Conservation (phyloP, 2,329 filamentous ascomycete genomes). For the Scorias spongiosa region DNA sequence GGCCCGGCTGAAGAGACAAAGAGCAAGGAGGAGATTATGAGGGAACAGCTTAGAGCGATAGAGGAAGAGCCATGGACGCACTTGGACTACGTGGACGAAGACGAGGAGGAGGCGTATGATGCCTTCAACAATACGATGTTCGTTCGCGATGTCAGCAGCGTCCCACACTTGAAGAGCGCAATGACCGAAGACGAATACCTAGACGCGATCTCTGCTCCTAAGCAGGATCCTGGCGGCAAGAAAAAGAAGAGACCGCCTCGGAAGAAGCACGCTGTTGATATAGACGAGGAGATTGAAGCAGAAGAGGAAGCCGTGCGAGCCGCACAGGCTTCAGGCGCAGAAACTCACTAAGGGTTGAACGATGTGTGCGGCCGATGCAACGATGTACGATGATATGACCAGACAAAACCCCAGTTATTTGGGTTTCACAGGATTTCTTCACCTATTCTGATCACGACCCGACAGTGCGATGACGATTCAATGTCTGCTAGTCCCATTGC, state of each 20-base stretch:
- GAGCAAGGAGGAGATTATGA: conserved; percentile 52
- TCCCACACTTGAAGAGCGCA: conserved; percentile 36
- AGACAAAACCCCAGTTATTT: background rate
- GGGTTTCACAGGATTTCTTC: no score
- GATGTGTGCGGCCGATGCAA: conserved; percentile 8
- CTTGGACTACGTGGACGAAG: conserved; percentile 69
- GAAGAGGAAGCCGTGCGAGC: conserved; percentile 6
- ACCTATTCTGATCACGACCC: background rate
- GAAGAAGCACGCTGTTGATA: conserved; percentile 11
- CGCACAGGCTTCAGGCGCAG: conserved; percentile 4
- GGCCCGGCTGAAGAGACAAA: conserved; percentile 41
- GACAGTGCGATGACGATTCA: background rate
- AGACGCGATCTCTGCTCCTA: conserved; percentile 45
- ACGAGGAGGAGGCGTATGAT: conserved; percentile 58
- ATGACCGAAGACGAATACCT: conserved; percentile 46
- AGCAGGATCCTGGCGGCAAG: conserved; percentile 22
- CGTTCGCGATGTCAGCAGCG: conserved; percentile 29
- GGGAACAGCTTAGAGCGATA: conserved; percentile 56
- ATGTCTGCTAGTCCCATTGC: background rate
- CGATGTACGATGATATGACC: conserved; percentile 13
- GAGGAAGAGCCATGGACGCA: conserved; percentile 71
- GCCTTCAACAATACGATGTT: conserved; percentile 62
- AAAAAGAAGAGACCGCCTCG: conserved; percentile 23
- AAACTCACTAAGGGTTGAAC: conserved; percentile 1
- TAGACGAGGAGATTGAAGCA: conserved; percentile 11